phyloP scores from a whole-genome alignment of 495 filamentous ascomycete genomes.

The Umbilicaria muhlenbergii region DNA sequence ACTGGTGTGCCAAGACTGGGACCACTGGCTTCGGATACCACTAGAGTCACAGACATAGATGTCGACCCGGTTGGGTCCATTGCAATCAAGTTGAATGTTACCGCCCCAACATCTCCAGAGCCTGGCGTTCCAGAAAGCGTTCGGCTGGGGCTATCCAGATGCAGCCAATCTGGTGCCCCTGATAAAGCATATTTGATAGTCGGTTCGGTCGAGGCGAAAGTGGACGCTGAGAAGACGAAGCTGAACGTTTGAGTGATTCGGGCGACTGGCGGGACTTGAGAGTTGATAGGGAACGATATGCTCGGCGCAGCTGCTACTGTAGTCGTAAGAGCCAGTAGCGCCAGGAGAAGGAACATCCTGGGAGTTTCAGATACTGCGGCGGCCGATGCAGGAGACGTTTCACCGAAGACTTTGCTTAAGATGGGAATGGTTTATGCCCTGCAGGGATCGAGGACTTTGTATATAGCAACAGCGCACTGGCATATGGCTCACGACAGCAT shows the following conservation, averaged over 20 bases:
- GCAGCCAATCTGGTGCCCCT: constrained; percentile 52
- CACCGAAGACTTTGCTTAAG: no score
- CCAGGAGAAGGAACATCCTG: constrained; percentile 20
- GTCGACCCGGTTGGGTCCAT: constrained; percentile 41
- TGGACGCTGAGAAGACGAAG: constrained; percentile 53
- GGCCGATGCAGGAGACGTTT: not conserved
- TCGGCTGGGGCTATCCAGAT: constrained; percentile 43
- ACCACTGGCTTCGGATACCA: constrained; percentile 39
- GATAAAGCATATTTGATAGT: constrained; percentile 45
- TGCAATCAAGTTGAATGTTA: constrained; percentile 42
- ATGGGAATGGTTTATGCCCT: no score
- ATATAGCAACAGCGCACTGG: no score
- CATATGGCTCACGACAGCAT: no score
- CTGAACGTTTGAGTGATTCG: constrained; percentile 44
- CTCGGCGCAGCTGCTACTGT: constrained; percentile 27
- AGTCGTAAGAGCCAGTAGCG: constrained; percentile 17
- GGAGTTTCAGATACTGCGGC: constrained; percentile 8
- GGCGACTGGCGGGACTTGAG: constrained; percentile 63
- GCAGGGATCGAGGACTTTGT: no score
- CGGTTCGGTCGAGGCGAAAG: constrained; percentile 39
- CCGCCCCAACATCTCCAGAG: constrained; percentile 35
- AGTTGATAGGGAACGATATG: constrained; percentile 55
- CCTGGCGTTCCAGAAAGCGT: constrained; percentile 50
- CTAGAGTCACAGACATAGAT: constrained; percentile 41
- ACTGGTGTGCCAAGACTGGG: constrained; percentile 32